phyloP scores from a whole-genome alignment of 108 stramenopile species.

The Nitzschia sp. region DNA sequence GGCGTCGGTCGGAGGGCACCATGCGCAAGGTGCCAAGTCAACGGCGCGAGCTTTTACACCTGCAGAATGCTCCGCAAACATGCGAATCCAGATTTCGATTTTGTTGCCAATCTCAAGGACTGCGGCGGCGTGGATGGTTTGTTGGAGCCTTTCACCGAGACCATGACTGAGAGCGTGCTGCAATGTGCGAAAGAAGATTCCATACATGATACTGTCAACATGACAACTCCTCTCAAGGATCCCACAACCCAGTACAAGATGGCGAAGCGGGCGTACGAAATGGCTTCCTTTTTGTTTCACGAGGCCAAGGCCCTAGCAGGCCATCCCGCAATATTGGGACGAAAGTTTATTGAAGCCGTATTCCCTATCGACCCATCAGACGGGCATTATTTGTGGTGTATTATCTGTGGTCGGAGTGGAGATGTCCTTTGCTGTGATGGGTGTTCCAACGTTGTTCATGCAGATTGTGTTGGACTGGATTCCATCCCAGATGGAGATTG shows the following conservation, averaged over 20 bases:
- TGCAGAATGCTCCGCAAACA: slow-evolving; percentile 47
- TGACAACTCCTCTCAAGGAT: slow-evolving; percentile 4
- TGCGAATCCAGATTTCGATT: slow-evolving; percentile 52
- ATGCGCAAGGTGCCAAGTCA: slow-evolving; percentile 44
- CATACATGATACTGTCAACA: neutral
- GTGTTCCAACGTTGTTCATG: slow-evolving; percentile 57
- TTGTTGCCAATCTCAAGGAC: slow-evolving; percentile 25
- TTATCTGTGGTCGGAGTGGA: slow-evolving; percentile 54
- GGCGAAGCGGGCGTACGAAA: slow-evolving; percentile 13
- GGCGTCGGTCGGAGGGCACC: slow-evolving; percentile 28
- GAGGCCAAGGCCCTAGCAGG: slow-evolving; percentile 7
- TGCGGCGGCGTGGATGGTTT: slow-evolving; percentile 43
- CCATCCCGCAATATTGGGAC: slow-evolving; percentile 17
- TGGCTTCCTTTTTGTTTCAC: slow-evolving; percentile 8
- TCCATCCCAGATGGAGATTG: slow-evolving; percentile 60
- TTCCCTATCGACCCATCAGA: slow-evolving; percentile 57
- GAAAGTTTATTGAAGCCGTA: slow-evolving; percentile 37
- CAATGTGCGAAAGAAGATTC: neutral
- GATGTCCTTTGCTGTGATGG: slow-evolving; percentile 63
- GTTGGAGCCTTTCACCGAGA: slow-evolving; percentile 16
- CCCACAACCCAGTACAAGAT: slow-evolving; percentile 17
- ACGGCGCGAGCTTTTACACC: slow-evolving; percentile 15
- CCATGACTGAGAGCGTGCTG: neutral
- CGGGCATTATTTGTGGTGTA: slow-evolving; percentile 54
- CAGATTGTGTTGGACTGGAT: slow-evolving; percentile 39